Percentiles rank a stretch among this genome's conserved stretches.
Evolutionary conservation across 768 basidiomycete genomes (phyloP).

Genomic region (Mycena chlorophos): DNA sequence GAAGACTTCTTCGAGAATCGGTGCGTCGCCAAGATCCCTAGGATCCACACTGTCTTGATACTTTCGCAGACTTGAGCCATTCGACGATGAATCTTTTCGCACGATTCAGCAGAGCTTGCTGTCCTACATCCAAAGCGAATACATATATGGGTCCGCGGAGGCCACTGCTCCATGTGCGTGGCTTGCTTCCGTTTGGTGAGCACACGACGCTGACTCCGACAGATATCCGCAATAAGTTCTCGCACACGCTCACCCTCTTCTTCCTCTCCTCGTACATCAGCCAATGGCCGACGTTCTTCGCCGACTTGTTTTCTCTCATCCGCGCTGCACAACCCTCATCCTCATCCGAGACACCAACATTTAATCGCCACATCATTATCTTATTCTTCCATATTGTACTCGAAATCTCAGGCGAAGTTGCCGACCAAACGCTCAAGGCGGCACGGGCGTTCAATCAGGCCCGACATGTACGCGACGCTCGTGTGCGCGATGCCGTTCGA

Average conservation of each 20-base stretch:
- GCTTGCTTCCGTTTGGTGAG: slow-evolving; percentile 7
- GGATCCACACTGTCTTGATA: slow-evolving; percentile 17
- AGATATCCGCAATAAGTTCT: slow-evolving; percentile 95
- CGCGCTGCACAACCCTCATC: slow-evolving; percentile 59
- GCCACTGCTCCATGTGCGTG: slow-evolving; percentile 76
- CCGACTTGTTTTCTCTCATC: slow-evolving; percentile 73
- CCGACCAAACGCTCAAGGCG: slow-evolving; percentile 89
- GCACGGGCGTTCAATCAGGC: slow-evolving; percentile 71
- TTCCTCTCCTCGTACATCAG: slow-evolving; percentile 86
- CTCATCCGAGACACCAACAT: slow-evolving; percentile 48
- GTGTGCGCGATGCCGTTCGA: slow-evolving; percentile 86
- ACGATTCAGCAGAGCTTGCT: slow-evolving; percentile 76
- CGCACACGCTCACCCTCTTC: slow-evolving; percentile 84
- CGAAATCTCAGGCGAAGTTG: slow-evolving; percentile 97
- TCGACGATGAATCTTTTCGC: slow-evolving; percentile 70
- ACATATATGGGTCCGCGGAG: slow-evolving; percentile 83
- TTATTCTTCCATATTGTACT: slow-evolving; percentile 90
- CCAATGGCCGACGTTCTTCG: slow-evolving; percentile 86
- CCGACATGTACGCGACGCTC: slow-evolving; percentile 78
- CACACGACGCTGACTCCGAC: slow-evolving; percentile 15
- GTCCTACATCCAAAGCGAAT: slow-evolving; percentile 86
- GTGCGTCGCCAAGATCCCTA: slow-evolving; percentile 45
- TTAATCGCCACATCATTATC: slow-evolving; percentile 83
- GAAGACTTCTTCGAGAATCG: slow-evolving; percentile 83
- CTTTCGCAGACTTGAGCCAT: slow-evolving; percentile 55